Base-by-base conservation (phyloP, 129 eudicot species). In the Silybum marianum region DNA sequence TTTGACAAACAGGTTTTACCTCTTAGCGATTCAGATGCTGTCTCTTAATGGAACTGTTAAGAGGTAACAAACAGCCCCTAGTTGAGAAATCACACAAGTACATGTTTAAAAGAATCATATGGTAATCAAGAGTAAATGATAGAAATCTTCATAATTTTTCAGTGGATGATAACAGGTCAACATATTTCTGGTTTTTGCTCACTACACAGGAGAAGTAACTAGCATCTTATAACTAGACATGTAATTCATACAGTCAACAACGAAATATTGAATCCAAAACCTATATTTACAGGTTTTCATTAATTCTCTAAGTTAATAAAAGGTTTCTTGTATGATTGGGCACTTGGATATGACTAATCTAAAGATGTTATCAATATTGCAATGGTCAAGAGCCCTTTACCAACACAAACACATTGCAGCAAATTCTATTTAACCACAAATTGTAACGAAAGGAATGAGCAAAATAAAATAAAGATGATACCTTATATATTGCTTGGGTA, bases 401-500 rank as follows among this genome's bases (percentile, higher is more conserved):
- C 26, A 62, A 21, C 21, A 19, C 3, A 62, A 19, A 62, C 69
- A 19, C 30, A 19, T 8, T 63, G 30, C 14, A 63, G 18, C 28
- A 63, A 22, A 63, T 22, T 63, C 69, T 23, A 63, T 14, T 26
- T 18, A 30, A 30, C 34, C n/a, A 65, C 40, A 8, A 46, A 25
- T 7, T 34, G 22, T 71, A 25, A 54, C 9, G 25, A 26, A 4
- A 0, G 9, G 0, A 34, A 30, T 7, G 12, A 14, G 18, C 1
- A 34, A 0, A 30, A 14, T 54, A 0, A 3, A 2, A 12, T 18
- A 63, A 26, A 74, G 3, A 74, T 2, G 18, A 21, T 83, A 88
- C 91, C 94, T 89, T 78, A 91, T 3, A 91, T 89, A 70, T 89
- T 89, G 92, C 97, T 91, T 9, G 97, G 97, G 84, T 87, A 91